A percentile compares a stretch with the other conserved stretches of the same genome.
phyloP scores from a whole-genome alignment of 306 rosid genomes.

The Inga oerstediana region DNA sequence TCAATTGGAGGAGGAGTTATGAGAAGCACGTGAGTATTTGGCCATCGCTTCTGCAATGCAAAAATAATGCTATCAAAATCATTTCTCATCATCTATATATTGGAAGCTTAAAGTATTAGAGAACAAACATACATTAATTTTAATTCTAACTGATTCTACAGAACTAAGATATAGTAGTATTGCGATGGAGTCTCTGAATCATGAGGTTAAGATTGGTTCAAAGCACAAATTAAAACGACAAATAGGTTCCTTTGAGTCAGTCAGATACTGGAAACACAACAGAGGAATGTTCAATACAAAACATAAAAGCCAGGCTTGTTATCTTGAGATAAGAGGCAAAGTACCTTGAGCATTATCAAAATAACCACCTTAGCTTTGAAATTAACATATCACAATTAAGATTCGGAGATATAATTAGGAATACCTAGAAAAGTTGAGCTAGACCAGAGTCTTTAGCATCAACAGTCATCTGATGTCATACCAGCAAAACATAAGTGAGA shows the following conservation, averaged over 20 bases:
- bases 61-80: slow-evolving; percentile 12
- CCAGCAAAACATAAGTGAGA: neutral
- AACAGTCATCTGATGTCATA: neutral
- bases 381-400: neutral
- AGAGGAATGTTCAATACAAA: neutral
- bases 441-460: neutral
- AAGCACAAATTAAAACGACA: neutral
- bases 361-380: neutral
- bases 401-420: neutral
- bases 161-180: neutral
- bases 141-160: neutral
- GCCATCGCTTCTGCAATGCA: slow-evolving; percentile 69
- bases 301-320: neutral
- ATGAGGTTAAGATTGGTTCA: neutral
- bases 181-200: neutral
- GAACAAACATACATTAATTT: neutral
- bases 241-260: neutral
- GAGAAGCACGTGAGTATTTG: slow-evolving; percentile 61
- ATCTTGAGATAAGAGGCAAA: neutral
- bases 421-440: neutral
- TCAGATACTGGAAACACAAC: neutral
- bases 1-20: slow-evolving; percentile 91
- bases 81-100: neutral
- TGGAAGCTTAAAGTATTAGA: slow-evolving; percentile 11
- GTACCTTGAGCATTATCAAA: neutral